Base-by-base conservation (phyloP, 257 asterid genomes). In the Handroanthus guayacan region DNA sequence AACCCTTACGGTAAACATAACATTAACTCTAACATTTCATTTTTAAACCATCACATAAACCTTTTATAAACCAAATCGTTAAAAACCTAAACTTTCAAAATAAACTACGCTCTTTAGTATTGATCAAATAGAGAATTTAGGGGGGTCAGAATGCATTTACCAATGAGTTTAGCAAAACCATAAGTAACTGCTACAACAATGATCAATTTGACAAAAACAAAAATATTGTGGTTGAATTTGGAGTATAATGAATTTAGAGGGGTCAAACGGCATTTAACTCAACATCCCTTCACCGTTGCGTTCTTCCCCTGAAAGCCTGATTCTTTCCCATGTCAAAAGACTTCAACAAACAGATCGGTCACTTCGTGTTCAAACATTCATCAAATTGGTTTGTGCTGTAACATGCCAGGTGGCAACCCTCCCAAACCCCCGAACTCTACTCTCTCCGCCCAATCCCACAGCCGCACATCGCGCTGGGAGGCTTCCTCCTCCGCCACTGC, bases 401-500 rank as follows among this genome's bases (percentile, higher is more conserved):
- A 20, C 67, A 85, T 87, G 89, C 79, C 86, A 41, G 91, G 85
- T 41, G 89, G 89, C 54, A 83, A 79, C 81, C 80, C 81, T 52
- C 85, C 83, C 38, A 76, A 79, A 77, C 85, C 80, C 50, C 83
- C 90, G 47, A 85, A 80, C 13, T 38, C 87, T 17, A 52, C 84
- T 41, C 39, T 51, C 71, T 41, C 79, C 57, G 75, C 83, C 76
- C 76, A 81, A 31, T 50, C 89, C 79, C 72, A 84, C 76, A 89
- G 75, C 80, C 91, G 82, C 38, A 88, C 84, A 79, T 50, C 91
- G 62, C 86, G 86, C 62, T 80, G 90, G 89, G 87, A 81, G 38
- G 73, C 79, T 20, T 45, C 81, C 56, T 79, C 78, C 50, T 9
- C 70, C 70, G 78, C 78, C 37, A 39, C 72, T 62, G 44, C 76